phyloP scores from a whole-genome alignment of 192 early-diverging fungal species.

The Mortierella hygrophila region DNA sequence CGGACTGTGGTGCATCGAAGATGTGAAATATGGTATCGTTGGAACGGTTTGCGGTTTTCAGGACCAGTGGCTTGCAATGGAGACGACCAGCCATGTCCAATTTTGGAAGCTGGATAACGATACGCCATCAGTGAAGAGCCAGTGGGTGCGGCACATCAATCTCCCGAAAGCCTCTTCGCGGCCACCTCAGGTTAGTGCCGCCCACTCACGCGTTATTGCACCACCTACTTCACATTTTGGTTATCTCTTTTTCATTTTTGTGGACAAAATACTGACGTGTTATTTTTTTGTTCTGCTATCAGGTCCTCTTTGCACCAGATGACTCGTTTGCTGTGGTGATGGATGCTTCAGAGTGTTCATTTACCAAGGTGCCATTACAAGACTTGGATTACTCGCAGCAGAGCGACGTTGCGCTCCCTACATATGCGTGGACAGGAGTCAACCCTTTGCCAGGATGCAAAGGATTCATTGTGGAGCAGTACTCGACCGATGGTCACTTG shows the following conservation, averaged over 20 bases:
- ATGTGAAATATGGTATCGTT: not conserved
- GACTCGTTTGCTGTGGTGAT: conserved; percentile 30
- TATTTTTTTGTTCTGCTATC: not conserved
- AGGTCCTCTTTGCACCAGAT: conserved; percentile 31
- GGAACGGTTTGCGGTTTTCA: conserved; percentile 6
- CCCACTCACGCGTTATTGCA: not conserved
- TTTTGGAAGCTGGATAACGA: conserved; percentile 18
- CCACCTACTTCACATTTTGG: not conserved
- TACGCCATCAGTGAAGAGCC: conserved; percentile 12
- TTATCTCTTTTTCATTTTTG: too few relatives aligned
- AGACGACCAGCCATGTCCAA: conserved; percentile 17
- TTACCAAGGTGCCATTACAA: conserved; percentile 10
- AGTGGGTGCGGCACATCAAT: conserved; percentile 13
- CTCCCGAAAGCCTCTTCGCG: not conserved
- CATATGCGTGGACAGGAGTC: not conserved
- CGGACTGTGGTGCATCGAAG: conserved; percentile 36
- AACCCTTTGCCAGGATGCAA: not conserved
- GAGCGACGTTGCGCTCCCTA: not conserved
- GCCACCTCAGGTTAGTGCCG: conserved; percentile 15
- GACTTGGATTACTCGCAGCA: not conserved
- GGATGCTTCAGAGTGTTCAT: not conserved
- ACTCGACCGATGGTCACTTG: not conserved
- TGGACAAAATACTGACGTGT: not conserved
- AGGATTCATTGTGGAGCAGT: not conserved
- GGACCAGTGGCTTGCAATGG: conserved; percentile 23